Evolutionary conservation across 75 land plant species (phyloP), one percentile per base, ranked within the genome.

Genomic region (Sequoia sempervirens): DNA sequence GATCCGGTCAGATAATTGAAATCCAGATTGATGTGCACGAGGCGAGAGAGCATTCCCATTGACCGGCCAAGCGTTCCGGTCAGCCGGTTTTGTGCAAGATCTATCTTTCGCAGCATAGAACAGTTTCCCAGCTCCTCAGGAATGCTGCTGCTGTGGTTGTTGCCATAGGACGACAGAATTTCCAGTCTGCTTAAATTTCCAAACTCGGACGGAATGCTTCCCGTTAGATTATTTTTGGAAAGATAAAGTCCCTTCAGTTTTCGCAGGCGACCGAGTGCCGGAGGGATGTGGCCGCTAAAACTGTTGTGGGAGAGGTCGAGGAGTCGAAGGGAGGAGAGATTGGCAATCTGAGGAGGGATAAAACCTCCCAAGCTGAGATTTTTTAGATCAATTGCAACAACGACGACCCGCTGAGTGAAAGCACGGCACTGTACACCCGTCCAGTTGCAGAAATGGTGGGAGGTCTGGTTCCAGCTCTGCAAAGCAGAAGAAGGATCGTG

Each of bases 241-340:
- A 89, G 74, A 4, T 87, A 30, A 3, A 89, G 73, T 52, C 85
- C 82, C 14, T 81, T 82, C 47, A 89, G 82, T 37, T 84, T 79
- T 18, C 18, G 72, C 17, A 89, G 82, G 72, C 83, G 83, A 61
- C 87, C 85, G 1, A 89, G 81, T 15, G 74, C 86, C 28, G 80
- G 80, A 7, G 91, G 91, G 17, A 90, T 88, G 0, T 61, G 18
- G 1, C 91, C 91, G 46, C 82, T 88, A 47, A 84, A 83, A 56
- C 47, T 43, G 85, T 87, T 85, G 81, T 82, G 66, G 61, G 90
- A 89, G 58, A 89, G 82, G n/a, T 89, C 90, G 5, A 89, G 84
- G 1, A 85, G 72, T 38, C 85, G 75, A 1, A 91, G 91, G 34
- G 30, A 28, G 13, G 82, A 58, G 23, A 86, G 85, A 30, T 69